phyloP scores from a whole-genome alignment of 1,284 basidiomycete species.

The Ustilago cynodontis region DNA sequence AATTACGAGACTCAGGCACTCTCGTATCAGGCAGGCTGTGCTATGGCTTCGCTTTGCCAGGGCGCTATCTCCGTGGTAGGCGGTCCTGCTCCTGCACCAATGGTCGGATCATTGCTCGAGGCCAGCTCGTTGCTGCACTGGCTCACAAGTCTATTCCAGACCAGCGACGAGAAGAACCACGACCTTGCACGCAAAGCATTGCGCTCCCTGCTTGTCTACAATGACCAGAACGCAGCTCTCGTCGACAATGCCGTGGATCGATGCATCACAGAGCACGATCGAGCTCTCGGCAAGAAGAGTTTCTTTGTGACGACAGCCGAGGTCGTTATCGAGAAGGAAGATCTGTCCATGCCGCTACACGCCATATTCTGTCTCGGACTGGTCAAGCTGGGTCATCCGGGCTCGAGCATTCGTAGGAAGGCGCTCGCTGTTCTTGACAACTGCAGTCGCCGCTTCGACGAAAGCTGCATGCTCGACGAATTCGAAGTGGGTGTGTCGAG shows the following conservation, averaged over 20 bases:
- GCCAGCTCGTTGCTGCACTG: slow-evolving; percentile 71
- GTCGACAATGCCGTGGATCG: slow-evolving; percentile 80
- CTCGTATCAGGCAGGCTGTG: slow-evolving; percentile 79
- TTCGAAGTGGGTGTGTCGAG: slow-evolving; percentile 84
- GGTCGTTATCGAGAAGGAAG: slow-evolving; percentile 76
- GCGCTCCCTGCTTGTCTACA: slow-evolving; percentile 78
- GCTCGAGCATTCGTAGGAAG: slow-evolving; percentile 77
- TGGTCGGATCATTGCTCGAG: slow-evolving; percentile 75
- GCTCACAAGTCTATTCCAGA: slow-evolving; percentile 72
- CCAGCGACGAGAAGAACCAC: slow-evolving; percentile 69
- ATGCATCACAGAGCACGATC: slow-evolving; percentile 77
- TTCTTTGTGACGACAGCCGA: slow-evolving; percentile 86
- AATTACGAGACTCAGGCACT: slow-evolving; percentile 74
- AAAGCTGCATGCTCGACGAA: slow-evolving; percentile 36
- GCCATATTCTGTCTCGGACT: slow-evolving; percentile 85
- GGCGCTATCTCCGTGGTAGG: slow-evolving; percentile 70
- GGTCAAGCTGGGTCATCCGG: slow-evolving; percentile 85
- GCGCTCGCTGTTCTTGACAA: slow-evolving; percentile 86
- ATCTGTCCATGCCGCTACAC: slow-evolving; percentile 78
- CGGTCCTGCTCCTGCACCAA: slow-evolving; percentile 85
- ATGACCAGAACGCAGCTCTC: slow-evolving; percentile 76
- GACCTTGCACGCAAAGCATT: slow-evolving; percentile 77
- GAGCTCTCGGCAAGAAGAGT: slow-evolving; percentile 71
- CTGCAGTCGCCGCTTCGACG: slow-evolving; percentile 69
- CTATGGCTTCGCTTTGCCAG: slow-evolving; percentile 79